phyloP scores from a whole-genome alignment of 2,329 filamentous ascomycete genomes.

The Colletotrichum cordylinicola region DNA sequence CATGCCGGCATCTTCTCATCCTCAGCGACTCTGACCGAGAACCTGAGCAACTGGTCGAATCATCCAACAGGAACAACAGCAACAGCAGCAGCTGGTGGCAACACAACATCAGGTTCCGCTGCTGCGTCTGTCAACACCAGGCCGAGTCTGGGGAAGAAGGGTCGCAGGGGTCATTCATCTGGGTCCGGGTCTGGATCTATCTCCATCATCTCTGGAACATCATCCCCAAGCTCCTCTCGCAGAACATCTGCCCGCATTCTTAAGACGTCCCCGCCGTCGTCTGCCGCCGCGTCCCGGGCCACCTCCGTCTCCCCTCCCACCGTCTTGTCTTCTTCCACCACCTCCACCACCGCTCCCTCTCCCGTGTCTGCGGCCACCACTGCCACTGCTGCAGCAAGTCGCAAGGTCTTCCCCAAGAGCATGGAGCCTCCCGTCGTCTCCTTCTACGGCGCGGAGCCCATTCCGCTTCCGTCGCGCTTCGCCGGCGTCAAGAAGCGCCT shows the following conservation, averaged over 20 bases:
- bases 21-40: conserved; percentile 13
- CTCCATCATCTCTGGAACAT: neutral
- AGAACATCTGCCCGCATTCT: conserved; percentile 18
- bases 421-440: conserved; percentile 50
- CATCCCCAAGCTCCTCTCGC: neutral
- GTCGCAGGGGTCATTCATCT: conserved; percentile 6
- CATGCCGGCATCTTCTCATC: neutral
- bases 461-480: conserved; percentile 44
- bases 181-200: neutral
- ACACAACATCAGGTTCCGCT: conserved; percentile 3
- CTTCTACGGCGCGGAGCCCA: conserved; percentile 59
- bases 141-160: conserved; percentile 18
- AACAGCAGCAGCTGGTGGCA: neutral
- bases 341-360: neutral
- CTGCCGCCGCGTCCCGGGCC: conserved; percentile 9
- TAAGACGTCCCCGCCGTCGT: conserved; percentile 22
- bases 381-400: conserved; percentile 6
- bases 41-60: neutral
- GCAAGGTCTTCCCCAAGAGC: conserved; percentile 20
- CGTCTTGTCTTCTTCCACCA: neutral
- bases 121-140: neutral
- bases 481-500: conserved; percentile 44
- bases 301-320: conserved; percentile 15
- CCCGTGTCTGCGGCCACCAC: neutral
- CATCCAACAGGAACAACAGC: neutral